Base-by-base conservation (phyloP, 495 filamentous ascomycete genomes). In the Penicillium longicatenatum region DNA sequence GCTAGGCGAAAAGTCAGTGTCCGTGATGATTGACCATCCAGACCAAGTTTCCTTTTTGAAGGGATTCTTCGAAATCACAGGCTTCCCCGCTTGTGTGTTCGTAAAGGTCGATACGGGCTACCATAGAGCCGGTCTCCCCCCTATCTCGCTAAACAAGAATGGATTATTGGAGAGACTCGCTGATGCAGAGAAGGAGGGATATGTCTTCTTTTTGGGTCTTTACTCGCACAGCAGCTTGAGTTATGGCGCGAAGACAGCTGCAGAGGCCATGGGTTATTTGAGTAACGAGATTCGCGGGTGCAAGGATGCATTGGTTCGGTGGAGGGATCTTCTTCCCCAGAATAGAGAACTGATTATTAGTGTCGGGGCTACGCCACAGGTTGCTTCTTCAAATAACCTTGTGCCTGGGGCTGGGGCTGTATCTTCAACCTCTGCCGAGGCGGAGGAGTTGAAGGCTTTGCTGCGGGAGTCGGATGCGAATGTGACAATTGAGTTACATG, bases 191-290 rank as follows among this genome's bases (percentile, higher is more conserved):
- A 47, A 58, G 1, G 44, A 48, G 0, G 79, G 82, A 0, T 35
- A 52, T n/a, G 71, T 73, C 9, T 59, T 65, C 0, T 70, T 94
- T 3, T 68, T 82, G 16, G 92, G 91, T 1, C 65, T 93, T 17
- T 96, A 95, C 70, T 83, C 80, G n/a, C 91, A 95, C 68, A 87
- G 86, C 4, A 90, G 91, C 4, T 82, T 90, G 54, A 89, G 85
- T 30, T 95, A 96, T 69, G 66, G 63, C 19, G 74, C 70, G 2
- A 79, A 70, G 22, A 75, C 75, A 0, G 72, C 81, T 9, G 64
- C 69, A 6, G 78, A 82, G 46, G 86, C 89, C 7, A 76, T 91
- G 70, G 58, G 70, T 0, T 73, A 82, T 47, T 68, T 95, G 11
- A 71, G 69, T 5, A 70, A 64, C 10, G 92, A 95, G 77, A 80